Conservation (phyloP, 495 filamentous ascomycete species). For the Penicillium desertorum region DNA sequence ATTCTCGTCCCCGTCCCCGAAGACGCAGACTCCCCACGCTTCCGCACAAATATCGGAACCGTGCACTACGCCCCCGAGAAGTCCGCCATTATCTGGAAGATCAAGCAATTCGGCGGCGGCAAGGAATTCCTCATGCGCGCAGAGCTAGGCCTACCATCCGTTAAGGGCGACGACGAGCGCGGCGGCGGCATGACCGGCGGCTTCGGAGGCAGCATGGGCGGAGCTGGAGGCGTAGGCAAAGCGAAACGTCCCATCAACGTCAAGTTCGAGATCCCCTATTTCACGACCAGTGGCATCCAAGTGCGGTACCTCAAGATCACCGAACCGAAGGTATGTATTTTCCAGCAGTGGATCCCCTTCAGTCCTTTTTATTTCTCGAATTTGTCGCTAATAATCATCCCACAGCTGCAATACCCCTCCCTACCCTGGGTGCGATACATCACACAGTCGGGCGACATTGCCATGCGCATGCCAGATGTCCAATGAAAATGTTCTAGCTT, state of each 20-base stretch:
- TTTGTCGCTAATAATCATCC: background rate
- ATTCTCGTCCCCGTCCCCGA: slow-evolving; percentile 97
- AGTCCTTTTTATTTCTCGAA: background rate
- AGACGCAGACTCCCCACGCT: slow-evolving; percentile 93
- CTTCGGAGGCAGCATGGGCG: slow-evolving; percentile 93
- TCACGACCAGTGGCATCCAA: slow-evolving; percentile 97
- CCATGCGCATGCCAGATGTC: slow-evolving; percentile 86
- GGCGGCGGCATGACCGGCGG: slow-evolving; percentile 96
- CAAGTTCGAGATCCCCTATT: slow-evolving; percentile 99
- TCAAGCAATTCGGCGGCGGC: slow-evolving; percentile 97
- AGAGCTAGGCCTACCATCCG: slow-evolving; percentile 91
- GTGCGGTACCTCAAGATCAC: slow-evolving; percentile 99
- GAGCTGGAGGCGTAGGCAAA: slow-evolving; percentile 64
- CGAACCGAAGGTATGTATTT: slow-evolving; percentile 84
- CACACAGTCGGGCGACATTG: slow-evolving; percentile 93
- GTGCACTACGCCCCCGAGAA: slow-evolving; percentile 99
- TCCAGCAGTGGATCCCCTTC: background rate
- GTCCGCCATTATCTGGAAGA: slow-evolving; percentile 98
- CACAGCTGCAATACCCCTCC: slow-evolving; percentile 91
- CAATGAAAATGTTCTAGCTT: slow-evolving; percentile 48
- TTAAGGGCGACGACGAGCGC: slow-evolving; percentile 94
- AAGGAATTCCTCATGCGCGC: slow-evolving; percentile 99
- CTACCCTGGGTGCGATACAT: slow-evolving; percentile 99
- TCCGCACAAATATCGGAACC: slow-evolving; percentile 94
- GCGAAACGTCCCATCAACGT: slow-evolving; percentile 95